A percentile compares a stretch with the other conserved stretches of the same genome.
phyloP scores from a whole-genome alignment of 164 flowering plant species.

The Macadamia tetraphylla region DNA sequence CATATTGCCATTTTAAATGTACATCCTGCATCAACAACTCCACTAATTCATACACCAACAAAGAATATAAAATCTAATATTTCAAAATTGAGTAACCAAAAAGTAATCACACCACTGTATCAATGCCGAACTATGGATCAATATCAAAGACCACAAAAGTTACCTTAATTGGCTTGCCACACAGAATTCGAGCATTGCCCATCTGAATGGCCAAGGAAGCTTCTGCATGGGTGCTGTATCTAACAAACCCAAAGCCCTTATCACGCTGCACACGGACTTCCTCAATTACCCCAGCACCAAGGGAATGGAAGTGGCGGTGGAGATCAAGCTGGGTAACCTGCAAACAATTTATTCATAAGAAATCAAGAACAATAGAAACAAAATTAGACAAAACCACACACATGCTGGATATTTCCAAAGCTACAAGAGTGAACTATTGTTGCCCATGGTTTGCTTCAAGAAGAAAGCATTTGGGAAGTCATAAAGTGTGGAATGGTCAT shows the following conservation, averaged over 20 bases:
- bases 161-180: constrained; percentile 86
- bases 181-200: constrained; percentile 64
- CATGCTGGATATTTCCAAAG: too few relatives aligned
- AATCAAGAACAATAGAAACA: too few relatives aligned
- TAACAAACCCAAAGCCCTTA: constrained; percentile 94
- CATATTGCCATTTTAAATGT: too few relatives aligned
- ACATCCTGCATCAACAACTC: too few relatives aligned
- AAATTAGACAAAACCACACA: too few relatives aligned
- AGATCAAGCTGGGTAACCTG: constrained; percentile 81
- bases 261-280: constrained; percentile 88
- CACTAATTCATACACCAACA: too few relatives aligned
- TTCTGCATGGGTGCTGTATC: constrained; percentile 79
- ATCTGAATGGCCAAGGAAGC: constrained; percentile 88
- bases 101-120: not conserved
- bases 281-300: constrained; percentile 84
- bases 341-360: constrained; percentile 11
- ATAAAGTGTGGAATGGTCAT: too few relatives aligned
- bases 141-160: not conserved
- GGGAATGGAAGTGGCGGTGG: constrained; percentile 71
- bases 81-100: not conserved
- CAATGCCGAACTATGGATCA: not conserved
- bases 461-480: too few relatives aligned
- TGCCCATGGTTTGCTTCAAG: too few relatives aligned
- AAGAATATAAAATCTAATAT: too few relatives aligned
- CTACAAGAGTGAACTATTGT: too few relatives aligned